These are phyloP conservation scores for Microsporum ferrugineum DNA, from an alignment of 2,329 filamentous ascomycete genomes.

Conservation along the genomic window DNA sequence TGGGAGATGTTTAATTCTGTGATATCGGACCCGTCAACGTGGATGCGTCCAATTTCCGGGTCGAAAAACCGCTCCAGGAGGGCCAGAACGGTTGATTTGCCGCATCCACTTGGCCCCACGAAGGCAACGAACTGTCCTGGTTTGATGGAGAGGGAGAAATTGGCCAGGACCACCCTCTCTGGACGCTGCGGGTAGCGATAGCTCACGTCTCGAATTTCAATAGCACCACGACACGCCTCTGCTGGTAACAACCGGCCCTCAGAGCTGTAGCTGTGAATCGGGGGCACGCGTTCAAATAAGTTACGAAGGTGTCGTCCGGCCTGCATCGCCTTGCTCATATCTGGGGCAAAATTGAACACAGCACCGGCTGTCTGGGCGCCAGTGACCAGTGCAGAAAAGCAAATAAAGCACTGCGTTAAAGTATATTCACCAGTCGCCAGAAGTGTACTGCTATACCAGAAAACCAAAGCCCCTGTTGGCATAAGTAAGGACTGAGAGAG, in stretches of 20 bases:
- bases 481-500: conserved; percentile 74
- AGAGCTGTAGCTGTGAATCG: neutral
- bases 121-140: conserved; percentile 52
- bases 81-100: conserved; percentile 86
- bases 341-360: conserved; percentile 79
- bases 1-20: conserved; percentile 69
- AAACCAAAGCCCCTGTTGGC: conserved; percentile 71
- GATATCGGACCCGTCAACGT: conserved; percentile 76
- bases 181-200: conserved; percentile 87
- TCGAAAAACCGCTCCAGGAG: conserved; percentile 93
- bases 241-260: conserved; percentile 30
- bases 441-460: conserved; percentile 80
- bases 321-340: conserved; percentile 79
- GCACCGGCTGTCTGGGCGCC: conserved; percentile 83
- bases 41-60: conserved; percentile 65
- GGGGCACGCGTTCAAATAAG: conserved; percentile 56
- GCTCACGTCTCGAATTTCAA: conserved; percentile 86
- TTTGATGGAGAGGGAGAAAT: conserved; percentile 49
- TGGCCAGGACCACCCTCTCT: conserved; percentile 80
- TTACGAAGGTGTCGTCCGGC: conserved; percentile 77
- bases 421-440: conserved; percentile 59
- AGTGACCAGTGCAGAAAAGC: conserved; percentile 78
- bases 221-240: conserved; percentile 55
- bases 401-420: conserved; percentile 83
- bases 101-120: conserved; percentile 86